phyloP scores from a whole-genome alignment of 1,284 basidiomycete species.

The Ceratorhiza oryzae-sativae region DNA sequence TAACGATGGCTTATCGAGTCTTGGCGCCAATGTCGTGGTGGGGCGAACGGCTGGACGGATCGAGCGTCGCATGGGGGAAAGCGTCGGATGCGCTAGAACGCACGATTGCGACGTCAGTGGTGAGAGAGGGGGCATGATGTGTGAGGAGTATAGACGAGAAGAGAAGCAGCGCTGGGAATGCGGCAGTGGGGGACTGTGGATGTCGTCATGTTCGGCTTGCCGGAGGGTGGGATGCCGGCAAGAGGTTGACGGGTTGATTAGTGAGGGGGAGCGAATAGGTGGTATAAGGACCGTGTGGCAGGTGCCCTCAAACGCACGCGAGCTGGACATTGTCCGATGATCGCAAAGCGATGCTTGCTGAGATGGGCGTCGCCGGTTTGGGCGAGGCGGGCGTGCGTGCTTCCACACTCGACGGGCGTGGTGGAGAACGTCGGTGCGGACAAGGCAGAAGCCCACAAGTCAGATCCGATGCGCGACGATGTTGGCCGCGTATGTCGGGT shows the following conservation, averaged over 20 bases:
- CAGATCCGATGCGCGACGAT: not conserved
- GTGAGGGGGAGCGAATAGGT: not conserved
- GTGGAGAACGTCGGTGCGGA: not conserved
- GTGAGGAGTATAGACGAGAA: not conserved
- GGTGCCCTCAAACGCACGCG: not conserved
- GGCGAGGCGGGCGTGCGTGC: not conserved
- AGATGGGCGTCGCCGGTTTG: not conserved
- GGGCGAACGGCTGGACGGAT: not conserved
- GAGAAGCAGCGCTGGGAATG: not conserved
- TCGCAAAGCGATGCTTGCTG: not conserved
- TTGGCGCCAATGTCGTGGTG: not conserved
- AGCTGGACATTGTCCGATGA: not conserved
- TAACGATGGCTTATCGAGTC: not conserved
- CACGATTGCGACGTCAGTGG: not conserved
- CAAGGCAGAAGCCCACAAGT: not conserved
- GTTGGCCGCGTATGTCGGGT: not conserved
- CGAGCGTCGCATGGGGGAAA: not conserved
- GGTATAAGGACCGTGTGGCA: not conserved
- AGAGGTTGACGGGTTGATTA: conserved; percentile 3
- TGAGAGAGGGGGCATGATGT: not conserved
- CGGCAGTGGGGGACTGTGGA: not conserved
- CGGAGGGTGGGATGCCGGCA: not conserved
- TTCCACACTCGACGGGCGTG: not conserved
- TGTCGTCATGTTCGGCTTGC: not conserved
- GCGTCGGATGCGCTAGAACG: not conserved